A percentile compares a stretch with the other conserved stretches of the same genome.
Conservation (phyloP, 257 asterid species). For the Datura wrightii region DNA sequence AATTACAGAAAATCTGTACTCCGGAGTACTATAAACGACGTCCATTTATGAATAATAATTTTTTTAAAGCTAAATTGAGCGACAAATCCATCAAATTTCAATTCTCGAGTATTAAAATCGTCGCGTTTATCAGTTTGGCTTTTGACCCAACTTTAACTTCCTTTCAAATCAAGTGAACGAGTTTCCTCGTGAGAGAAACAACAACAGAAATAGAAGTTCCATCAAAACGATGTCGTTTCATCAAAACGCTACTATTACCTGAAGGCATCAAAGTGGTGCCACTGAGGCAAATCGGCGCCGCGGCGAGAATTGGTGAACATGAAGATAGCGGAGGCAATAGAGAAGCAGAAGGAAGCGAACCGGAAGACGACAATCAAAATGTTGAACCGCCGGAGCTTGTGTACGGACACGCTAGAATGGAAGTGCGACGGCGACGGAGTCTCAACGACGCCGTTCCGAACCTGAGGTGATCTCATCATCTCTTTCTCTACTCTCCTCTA, state of each 20-base stretch:
- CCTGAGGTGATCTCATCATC: slow-evolving; percentile 46
- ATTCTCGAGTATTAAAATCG: background rate
- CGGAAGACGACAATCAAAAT: slow-evolving; percentile 46
- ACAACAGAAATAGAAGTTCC: background rate
- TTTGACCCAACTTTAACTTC: background rate
- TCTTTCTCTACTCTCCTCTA: background rate
- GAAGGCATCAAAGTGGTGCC: slow-evolving; percentile 53
- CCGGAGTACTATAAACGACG: background rate
- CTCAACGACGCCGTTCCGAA: slow-evolving; percentile 46
- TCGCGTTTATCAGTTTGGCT: background rate
- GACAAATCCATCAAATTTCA: background rate
- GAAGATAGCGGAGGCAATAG: slow-evolving; percentile 56
- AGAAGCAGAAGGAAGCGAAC: slow-evolving; percentile 53
- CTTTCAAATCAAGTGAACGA: background rate
- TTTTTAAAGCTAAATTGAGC: background rate
- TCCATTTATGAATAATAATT: background rate
- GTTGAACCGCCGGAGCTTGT: slow-evolving; percentile 55
- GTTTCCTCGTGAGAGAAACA: background rate
- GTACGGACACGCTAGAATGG: slow-evolving; percentile 53
- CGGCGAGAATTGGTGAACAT: slow-evolving; percentile 51
- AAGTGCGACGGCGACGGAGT: slow-evolving; percentile 57
- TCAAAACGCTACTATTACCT: slow-evolving; percentile 23
- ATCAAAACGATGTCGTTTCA: background rate
- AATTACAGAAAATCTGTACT: background rate
- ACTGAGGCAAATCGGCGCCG: slow-evolving; percentile 42